Percentiles rank a stretch among this genome's conserved stretches.
Evolutionary conservation across 2,329 filamentous ascomycete genomes (phyloP).

Genomic region (Hypoxylon sp.): DNA sequence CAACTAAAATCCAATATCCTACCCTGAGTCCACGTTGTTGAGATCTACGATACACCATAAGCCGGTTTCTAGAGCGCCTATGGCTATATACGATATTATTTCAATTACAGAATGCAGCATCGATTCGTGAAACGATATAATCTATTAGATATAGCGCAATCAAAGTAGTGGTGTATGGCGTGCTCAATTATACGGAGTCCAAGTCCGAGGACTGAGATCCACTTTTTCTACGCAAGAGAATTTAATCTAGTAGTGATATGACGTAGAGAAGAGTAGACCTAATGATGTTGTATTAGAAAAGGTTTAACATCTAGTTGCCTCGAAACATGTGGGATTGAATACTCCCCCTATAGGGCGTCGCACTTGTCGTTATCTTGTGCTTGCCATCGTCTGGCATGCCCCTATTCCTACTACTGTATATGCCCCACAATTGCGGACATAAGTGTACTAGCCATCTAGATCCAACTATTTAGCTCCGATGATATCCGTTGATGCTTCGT

Average conservation of each 20-base stretch:
- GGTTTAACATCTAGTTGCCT: too few relatives aligned
- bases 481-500: neutral
- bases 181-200: neutral
- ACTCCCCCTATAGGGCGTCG: too few relatives aligned
- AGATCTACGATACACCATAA: neutral
- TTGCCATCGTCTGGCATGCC: neutral
- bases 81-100: neutral
- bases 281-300: too few relatives aligned
- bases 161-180: neutral
- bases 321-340: too few relatives aligned
- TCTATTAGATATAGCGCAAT: neutral
- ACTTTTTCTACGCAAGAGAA: too few relatives aligned
- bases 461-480: neutral
- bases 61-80: too few relatives aligned
- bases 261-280: too few relatives aligned
- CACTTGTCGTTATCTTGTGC: neutral
- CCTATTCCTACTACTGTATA: neutral
- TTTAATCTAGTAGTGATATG: too few relatives aligned
- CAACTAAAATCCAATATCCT: neutral
- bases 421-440: neutral
- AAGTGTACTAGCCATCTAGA: neutral
- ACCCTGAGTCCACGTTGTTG: neutral
- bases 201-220: neutral
- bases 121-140: neutral
- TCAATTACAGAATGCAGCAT: neutral